These are phyloP conservation scores for Przewalskia tangutica DNA, from an alignment of 257 asterid species.

Conservation along the genomic window DNA sequence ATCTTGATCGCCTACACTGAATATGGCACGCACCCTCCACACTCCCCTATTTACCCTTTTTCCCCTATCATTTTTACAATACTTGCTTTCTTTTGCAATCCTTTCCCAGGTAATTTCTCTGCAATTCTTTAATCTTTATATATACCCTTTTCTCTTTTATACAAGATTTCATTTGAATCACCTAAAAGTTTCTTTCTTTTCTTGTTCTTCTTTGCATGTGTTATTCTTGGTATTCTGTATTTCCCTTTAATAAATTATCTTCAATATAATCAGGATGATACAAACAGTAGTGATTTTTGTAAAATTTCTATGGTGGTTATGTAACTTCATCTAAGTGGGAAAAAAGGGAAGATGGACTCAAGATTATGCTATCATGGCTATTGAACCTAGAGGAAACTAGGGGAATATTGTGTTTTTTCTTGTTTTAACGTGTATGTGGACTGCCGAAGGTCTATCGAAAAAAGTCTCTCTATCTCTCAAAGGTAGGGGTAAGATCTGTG, in stretches of 20 bases:
- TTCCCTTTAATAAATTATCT: not conserved
- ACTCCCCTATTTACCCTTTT: constrained; percentile 20
- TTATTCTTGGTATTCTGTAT: not conserved
- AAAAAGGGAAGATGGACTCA: not conserved
- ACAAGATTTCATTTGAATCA: not conserved
- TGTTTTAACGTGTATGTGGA: not conserved
- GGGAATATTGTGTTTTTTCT: not conserved
- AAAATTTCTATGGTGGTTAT: not conserved
- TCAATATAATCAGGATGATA: not conserved
- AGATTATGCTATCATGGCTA: not conserved
- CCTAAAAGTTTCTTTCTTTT: not conserved
- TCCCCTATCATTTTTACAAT: not conserved
- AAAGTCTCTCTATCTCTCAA: no score
- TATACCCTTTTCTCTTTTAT: not conserved
- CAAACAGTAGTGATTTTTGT: not conserved
- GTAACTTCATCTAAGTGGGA: not conserved
- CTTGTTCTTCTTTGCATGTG: not conserved
- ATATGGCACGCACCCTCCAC: constrained; percentile 44
- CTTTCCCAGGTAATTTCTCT: not conserved
- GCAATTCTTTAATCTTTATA: not conserved
- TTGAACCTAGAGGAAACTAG: not conserved
- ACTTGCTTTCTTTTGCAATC: not conserved
- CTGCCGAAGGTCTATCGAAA: not conserved
- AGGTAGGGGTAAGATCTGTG: no score
- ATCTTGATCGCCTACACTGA: not conserved